These are phyloP conservation scores for Mallotus repandus DNA, from an alignment of 441 rosid species.

Conservation along the genomic window DNA sequence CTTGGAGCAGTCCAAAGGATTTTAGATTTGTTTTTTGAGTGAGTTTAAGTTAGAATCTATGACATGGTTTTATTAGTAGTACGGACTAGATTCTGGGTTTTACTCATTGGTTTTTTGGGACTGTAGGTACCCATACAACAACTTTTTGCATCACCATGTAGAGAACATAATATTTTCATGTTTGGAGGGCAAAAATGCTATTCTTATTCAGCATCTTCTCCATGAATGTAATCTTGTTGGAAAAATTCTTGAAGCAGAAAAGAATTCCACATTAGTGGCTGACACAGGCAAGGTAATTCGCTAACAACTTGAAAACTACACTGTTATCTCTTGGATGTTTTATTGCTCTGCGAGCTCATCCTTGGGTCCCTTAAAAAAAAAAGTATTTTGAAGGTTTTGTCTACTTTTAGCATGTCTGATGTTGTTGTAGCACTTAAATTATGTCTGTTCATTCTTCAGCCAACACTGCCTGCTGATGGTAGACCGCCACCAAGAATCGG, in stretches of 20 bases:
- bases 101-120: conserved; percentile 25
- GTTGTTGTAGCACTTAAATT: conserved; percentile 11
- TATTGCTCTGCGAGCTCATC: not conserved
- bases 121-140: conserved; percentile 91
- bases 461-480: conserved; percentile 73
- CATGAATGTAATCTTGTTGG: conserved; percentile 71
- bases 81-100: conserved; percentile 24
- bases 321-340: conserved; percentile 1
- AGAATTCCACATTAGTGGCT: conserved; percentile 42
- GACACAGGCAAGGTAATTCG: conserved; percentile 55
- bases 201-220: conserved; percentile 70
- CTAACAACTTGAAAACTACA: conserved; percentile 13
- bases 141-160: conserved; percentile 90
- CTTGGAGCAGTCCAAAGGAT: conserved; percentile 72
- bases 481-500: conserved; percentile 70
- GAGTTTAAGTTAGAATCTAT: conserved; percentile 35
- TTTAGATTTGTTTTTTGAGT: conserved; percentile 78
- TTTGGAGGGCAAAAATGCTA: conserved; percentile 70
- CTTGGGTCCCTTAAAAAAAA: not conserved
- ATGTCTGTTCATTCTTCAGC: conserved; percentile 45
- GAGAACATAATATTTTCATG: conserved; percentile 81
- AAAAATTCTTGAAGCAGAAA: conserved; percentile 77
- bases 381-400: not conserved
- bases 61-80: not conserved
- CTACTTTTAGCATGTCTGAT: conserved; percentile 3